Evolutionary conservation across 805 yeast genomes (phyloP).

Genomic region (Danielozyma ontarioensis): DNA sequence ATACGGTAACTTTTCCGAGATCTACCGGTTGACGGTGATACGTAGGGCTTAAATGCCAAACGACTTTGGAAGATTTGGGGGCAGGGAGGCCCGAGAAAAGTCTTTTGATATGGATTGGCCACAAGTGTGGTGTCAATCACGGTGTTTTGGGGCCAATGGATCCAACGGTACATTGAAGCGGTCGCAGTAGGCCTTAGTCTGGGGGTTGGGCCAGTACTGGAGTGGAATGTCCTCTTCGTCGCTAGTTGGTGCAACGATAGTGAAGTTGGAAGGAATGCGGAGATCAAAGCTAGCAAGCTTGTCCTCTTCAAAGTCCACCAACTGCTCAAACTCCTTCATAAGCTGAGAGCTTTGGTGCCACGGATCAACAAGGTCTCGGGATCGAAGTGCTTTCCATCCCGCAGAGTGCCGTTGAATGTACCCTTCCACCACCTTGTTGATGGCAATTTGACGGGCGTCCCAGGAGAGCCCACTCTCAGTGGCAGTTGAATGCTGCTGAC

Average conservation of each 20-base stretch:
- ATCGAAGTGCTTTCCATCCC: slow-evolving; percentile 9
- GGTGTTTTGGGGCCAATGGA: no score
- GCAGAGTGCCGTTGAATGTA: slow-evolving; percentile 9
- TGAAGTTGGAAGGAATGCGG: slow-evolving; percentile 18
- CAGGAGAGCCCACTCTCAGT: slow-evolving; percentile 14
- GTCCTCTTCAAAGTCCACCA: slow-evolving; percentile 14
- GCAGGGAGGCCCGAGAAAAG: no score
- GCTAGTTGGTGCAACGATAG: slow-evolving; percentile 16
- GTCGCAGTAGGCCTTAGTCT: slow-evolving; percentile 29
- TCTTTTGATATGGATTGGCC: no score
- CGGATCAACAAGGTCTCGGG: slow-evolving; percentile 10
- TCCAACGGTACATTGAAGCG: slow-evolving; percentile 15
- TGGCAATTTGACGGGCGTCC: slow-evolving; percentile 28
- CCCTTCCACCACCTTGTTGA: slow-evolving; percentile 31
- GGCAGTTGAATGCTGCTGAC: slow-evolving; percentile 10
- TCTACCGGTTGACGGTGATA: no score
- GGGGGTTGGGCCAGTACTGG: slow-evolving; percentile 31
- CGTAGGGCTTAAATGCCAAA: no score
- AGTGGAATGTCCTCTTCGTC: slow-evolving; percentile 12
- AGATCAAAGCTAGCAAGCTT: slow-evolving; percentile 7
- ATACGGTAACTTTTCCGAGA: no score
- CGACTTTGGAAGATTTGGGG: no score
- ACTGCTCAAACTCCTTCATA: slow-evolving; percentile 13
- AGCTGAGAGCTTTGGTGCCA: slow-evolving; percentile 5
- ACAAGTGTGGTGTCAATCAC: no score